Conservation (phyloP, 2,329 filamentous ascomycete genomes). For the Calonectria ilicicola region DNA sequence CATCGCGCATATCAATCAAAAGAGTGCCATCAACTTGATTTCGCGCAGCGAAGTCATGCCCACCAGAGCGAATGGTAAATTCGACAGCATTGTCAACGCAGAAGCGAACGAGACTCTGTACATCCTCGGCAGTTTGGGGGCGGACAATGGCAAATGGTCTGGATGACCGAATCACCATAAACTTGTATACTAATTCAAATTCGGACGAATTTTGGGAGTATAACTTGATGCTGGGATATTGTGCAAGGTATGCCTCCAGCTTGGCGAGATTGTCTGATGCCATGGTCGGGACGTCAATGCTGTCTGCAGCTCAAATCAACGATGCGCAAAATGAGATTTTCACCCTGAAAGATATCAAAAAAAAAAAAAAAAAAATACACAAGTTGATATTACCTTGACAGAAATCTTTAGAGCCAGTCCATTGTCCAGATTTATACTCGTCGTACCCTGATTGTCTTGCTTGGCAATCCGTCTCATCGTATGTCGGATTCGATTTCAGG, state of each 20-base stretch:
- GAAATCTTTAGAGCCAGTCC: no score
- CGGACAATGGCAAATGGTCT: background rate
- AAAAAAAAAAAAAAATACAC: background rate
- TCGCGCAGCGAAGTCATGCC: slow-evolving; percentile 20
- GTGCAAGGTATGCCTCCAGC: background rate
- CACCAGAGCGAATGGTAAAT: slow-evolving; percentile 16
- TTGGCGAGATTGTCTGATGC: background rate
- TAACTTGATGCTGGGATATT: background rate
- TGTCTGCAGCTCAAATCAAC: background rate
- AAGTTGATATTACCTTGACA: no score
- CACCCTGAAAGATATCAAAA: background rate
- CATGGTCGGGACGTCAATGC: background rate
- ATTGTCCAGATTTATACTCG: background rate
- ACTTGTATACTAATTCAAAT: background rate
- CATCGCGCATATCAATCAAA: slow-evolving; percentile 32
- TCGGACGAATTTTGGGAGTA: background rate
- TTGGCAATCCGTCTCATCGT: background rate
- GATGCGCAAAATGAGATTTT: background rate
- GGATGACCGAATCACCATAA: background rate
- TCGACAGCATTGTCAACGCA: background rate
- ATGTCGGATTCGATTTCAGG: background rate
- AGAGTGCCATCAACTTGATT: background rate
- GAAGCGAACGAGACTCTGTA: background rate
- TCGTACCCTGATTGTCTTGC: background rate
- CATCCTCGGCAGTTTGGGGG: background rate